These are phyloP conservation scores for Rhynchosporium secalis DNA, from an alignment of 2,329 filamentous ascomycete species.

Conservation along the genomic window DNA sequence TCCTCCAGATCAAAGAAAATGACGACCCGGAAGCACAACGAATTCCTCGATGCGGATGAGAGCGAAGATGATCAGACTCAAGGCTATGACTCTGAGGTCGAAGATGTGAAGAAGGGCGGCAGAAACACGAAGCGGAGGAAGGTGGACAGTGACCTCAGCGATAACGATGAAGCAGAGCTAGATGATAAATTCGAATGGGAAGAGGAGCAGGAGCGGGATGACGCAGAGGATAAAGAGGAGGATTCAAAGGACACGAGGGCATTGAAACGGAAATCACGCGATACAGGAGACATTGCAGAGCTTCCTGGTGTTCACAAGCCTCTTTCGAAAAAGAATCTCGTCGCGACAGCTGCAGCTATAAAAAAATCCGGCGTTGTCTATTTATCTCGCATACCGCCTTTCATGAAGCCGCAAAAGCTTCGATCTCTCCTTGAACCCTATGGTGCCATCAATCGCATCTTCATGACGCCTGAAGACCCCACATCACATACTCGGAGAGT, in stretches of 20 bases:
- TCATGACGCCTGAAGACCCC: constrained; percentile 75
- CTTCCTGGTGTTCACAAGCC: constrained; percentile 54
- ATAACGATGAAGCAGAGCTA: constrained; percentile 40
- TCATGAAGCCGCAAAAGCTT: constrained; percentile 82
- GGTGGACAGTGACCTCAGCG: constrained; percentile 47
- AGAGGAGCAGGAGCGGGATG: neutral
- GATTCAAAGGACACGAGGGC: constrained; percentile 33
- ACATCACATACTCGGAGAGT: constrained; percentile 65
- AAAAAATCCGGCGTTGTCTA: constrained; percentile 80
- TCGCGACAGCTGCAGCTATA: constrained; percentile 62
- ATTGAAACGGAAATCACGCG: constrained; percentile 26
- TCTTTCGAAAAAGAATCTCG: constrained; percentile 67
- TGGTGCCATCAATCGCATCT: constrained; percentile 74
- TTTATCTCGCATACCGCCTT: constrained; percentile 80
- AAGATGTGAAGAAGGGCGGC: constrained; percentile 66
- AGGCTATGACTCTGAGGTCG: constrained; percentile 65
- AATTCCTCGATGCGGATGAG: constrained; percentile 64
- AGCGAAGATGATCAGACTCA: constrained; percentile 53
- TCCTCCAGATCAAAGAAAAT: constrained; percentile 45
- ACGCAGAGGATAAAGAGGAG: constrained; percentile 28
- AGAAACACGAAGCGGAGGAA: constrained; percentile 64
- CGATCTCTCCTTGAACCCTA: constrained; percentile 74
- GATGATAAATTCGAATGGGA: constrained; percentile 19
- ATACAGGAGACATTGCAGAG: constrained; percentile 37
- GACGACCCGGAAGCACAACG: constrained; percentile 69